These are phyloP conservation scores for Dryas drummondii DNA, from an alignment of 306 rosid genomes.

Conservation along the genomic window DNA sequence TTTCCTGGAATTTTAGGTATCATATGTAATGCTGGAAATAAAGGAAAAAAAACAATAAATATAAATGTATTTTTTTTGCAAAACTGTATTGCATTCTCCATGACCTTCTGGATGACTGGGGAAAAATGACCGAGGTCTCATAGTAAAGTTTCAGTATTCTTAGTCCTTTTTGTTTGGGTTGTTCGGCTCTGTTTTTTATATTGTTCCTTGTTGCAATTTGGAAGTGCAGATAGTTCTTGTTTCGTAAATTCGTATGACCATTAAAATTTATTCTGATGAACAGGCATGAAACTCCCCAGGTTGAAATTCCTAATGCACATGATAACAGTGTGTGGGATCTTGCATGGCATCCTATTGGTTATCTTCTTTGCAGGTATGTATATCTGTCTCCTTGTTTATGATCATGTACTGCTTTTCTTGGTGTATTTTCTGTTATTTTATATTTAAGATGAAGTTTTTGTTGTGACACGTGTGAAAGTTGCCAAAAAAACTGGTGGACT, in stretches of 20 bases:
- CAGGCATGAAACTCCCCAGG: constrained; percentile 97
- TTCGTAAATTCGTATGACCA: constrained; percentile 17
- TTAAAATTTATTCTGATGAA: constrained; percentile 26
- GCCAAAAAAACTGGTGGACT: not conserved
- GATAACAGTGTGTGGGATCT: constrained; percentile 98
- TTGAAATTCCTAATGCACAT: constrained; percentile 84
- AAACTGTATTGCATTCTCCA: not conserved
- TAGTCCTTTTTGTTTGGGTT: not conserved
- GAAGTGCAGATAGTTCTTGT: constrained; percentile 6
- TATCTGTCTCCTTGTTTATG: constrained; percentile 24
- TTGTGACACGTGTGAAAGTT: not conserved
- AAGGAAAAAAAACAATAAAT: not conserved
- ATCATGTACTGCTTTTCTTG: constrained; percentile 4
- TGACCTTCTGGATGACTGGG: not conserved
- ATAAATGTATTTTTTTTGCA: not conserved
- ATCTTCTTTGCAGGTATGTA: constrained; percentile 91
- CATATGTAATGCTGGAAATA: not conserved
- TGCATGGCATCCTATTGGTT: constrained; percentile 99
- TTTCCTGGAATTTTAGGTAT: not conserved
- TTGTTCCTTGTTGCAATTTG: not conserved
- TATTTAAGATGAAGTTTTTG: not conserved
- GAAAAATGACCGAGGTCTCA: not conserved
- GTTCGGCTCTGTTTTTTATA: not conserved
- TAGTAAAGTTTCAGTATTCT: not conserved
- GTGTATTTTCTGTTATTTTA: not conserved